Evolutionary conservation across 1,284 basidiomycete species (phyloP).

Genomic region (Ganoderma sp.): DNA sequence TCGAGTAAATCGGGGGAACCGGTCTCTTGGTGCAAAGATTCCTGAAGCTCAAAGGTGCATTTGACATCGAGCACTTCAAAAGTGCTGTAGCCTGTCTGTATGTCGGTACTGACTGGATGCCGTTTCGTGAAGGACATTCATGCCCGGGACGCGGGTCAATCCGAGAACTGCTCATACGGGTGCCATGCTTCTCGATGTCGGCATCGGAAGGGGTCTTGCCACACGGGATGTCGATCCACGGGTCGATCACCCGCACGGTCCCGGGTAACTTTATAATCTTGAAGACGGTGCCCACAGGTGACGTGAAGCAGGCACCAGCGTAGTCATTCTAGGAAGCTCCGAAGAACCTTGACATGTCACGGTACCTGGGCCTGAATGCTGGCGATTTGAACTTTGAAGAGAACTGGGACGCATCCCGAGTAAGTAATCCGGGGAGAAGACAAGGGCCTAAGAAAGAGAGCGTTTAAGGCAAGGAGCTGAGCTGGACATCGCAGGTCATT

Average conservation of each 20-base stretch:
- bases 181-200: background rate
- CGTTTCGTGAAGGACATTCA: background rate
- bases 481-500: background rate
- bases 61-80: too few relatives aligned
- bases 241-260: background rate
- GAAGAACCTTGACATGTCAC: background rate
- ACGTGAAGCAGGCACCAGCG: background rate
- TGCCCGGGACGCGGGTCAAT: background rate
- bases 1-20: background rate
- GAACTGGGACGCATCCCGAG: background rate
- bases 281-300: background rate
- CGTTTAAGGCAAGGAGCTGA: background rate
- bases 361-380: background rate
- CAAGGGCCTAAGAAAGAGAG: background rate
- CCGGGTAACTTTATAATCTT: background rate
- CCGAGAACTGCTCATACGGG: background rate
- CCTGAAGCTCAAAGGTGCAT: too few relatives aligned
- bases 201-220: background rate
- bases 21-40: background rate
- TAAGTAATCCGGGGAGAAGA: background rate
- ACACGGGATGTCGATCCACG: background rate
- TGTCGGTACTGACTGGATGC: too few relatives aligned
- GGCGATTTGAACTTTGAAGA: background rate
- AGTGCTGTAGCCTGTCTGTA: background rate
- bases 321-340: background rate